A percentile compares a stretch with the other conserved stretches of the same genome.
Conservation (phyloP, 2,329 filamentous ascomycete genomes). For the Monosporascus sp. region DNA sequence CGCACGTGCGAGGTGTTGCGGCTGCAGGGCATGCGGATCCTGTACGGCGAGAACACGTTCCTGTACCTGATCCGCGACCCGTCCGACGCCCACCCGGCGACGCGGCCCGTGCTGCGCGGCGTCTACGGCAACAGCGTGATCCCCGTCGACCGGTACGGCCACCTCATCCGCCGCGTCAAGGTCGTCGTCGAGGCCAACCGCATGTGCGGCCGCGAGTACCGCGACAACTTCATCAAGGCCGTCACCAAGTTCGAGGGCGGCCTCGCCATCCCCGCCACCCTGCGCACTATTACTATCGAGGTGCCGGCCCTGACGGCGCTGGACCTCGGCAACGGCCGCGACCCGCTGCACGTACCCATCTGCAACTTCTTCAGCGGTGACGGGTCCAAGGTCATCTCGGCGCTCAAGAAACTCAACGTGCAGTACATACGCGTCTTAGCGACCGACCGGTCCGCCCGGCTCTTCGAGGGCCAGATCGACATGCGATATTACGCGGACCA, state of each 20-base stretch:
- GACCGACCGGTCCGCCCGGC: slow-evolving; percentile 12
- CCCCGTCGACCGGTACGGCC: slow-evolving; percentile 32
- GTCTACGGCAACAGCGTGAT: slow-evolving; percentile 28
- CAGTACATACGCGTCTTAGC: slow-evolving; percentile 33
- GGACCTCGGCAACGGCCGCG: slow-evolving; percentile 2
- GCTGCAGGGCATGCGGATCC: slow-evolving; percentile 33
- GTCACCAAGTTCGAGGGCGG: slow-evolving; percentile 30
- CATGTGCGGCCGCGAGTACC: slow-evolving; percentile 16
- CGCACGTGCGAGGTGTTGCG: slow-evolving; percentile 28
- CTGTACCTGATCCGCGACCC: slow-evolving; percentile 41
- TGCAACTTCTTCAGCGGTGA: slow-evolving; percentile 29
- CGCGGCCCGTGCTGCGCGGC: slow-evolving; percentile 7
- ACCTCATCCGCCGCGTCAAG: slow-evolving; percentile 35
- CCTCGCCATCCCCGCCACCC: slow-evolving; percentile 15
- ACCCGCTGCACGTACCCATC: slow-evolving; percentile 26
- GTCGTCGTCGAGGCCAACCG: slow-evolving; percentile 41
- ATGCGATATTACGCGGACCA: slow-evolving; percentile 15
- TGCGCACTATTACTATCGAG: slow-evolving; percentile 40
- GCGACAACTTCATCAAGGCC: slow-evolving; percentile 28
- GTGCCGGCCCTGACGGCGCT: slow-evolving; percentile 27
- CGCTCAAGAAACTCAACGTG: slow-evolving; percentile 29
- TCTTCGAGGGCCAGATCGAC: slow-evolving; percentile 16
- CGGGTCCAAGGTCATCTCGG: slow-evolving; percentile 22
- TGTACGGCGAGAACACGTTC: slow-evolving; percentile 47
- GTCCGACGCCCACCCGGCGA: slow-evolving; percentile 2